A percentile compares a stretch with the other conserved stretches of the same genome.
These are phyloP conservation scores for Xylariaceae sp. DNA, from an alignment of 2,329 filamentous ascomycete genomes.

Conservation along the genomic window DNA sequence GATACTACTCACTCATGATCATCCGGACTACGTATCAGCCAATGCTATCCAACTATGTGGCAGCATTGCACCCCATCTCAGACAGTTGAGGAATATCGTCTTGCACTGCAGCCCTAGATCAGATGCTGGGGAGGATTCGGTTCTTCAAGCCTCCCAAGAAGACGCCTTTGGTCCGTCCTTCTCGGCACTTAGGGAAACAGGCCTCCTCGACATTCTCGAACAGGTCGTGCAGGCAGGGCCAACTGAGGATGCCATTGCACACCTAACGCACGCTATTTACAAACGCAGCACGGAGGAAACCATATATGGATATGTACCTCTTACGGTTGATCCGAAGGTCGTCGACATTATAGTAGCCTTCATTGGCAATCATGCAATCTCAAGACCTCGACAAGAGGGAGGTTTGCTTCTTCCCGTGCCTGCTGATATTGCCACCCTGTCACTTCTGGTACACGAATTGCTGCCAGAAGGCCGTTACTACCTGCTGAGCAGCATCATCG, in stretches of 20 bases:
- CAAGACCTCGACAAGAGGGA: conserved; percentile 53
- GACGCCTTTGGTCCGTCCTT: conserved; percentile 23
- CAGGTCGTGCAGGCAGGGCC: conserved; percentile 58
- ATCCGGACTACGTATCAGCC: conserved; percentile 84
- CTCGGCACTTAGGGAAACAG: conserved; percentile 47
- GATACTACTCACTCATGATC: conserved; percentile 86
- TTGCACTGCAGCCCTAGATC: conserved; percentile 65
- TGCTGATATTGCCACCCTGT: conserved; percentile 67
- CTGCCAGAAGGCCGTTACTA: conserved; percentile 78
- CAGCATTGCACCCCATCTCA: conserved; percentile 75
- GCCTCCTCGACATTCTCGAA: conserved; percentile 57
- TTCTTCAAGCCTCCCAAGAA: conserved; percentile 37
- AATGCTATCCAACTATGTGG: conserved; percentile 80
- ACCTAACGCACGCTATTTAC: conserved; percentile 70
- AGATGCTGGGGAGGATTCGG: conserved; percentile 69
- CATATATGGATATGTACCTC: conserved; percentile 61
- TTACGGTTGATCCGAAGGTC: conserved; percentile 65
- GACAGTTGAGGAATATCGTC: conserved; percentile 83
- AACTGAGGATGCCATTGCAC: conserved; percentile 68
- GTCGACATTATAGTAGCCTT: conserved; percentile 82
- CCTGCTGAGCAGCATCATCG: conserved; percentile 76
- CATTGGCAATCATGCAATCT: conserved; percentile 70
- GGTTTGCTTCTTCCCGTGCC: conserved; percentile 61
- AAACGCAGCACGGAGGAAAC: conserved; percentile 55
- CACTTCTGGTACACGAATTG: conserved; percentile 71